Evolutionary conservation across 2,329 filamentous ascomycete genomes (phyloP), one percentile per base, ranked within the genome.

Genomic region (Septoria linicola): DNA sequence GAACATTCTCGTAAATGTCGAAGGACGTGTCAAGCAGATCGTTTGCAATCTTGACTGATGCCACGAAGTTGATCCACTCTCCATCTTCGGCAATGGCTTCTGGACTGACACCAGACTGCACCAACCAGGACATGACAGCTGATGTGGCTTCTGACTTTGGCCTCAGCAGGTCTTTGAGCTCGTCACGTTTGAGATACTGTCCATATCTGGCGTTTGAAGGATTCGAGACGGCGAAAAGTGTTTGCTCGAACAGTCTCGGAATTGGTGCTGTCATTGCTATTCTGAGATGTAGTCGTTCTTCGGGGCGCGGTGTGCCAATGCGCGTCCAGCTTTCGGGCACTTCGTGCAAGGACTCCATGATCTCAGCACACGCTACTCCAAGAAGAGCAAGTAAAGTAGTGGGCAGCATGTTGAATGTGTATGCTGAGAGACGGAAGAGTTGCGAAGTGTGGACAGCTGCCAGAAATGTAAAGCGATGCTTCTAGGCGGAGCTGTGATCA

Each of bases 1-100:
- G 66, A 8, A 68, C 59, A 58, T 52, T 37, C 27, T 45, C 16
- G 31, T 80, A 86, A 57, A 76, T 75, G 51, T 73, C 74, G 65
- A 85, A 86, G 5, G 72, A 70, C 3, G 83, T 80, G 54, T 76
- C 72, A 57, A 86, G 69, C 63, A 87, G 72, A 10, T 68, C 63
- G 51, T 83, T 77, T 3, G 82, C 56, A 35, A 50, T 25, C n/a
- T 48, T 16, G 5, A 59, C 75, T 1, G 74, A 74, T 2, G 76
- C 75, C 41, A 71, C 69, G 62, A 87, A 58, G 55, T 76, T 80
- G 60, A 87, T 72, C 82, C 82, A 86, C 64, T 84, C 77, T 52
- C 77, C 75, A 54, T 76, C 69, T 10, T 80, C 70, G 41, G 79
- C 70, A 13, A 59, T 52, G 11, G 43, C 41, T 4, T 83, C 73